phyloP scores from a whole-genome alignment of 768 basidiomycete species.

The Agaricus subrufescens region DNA sequence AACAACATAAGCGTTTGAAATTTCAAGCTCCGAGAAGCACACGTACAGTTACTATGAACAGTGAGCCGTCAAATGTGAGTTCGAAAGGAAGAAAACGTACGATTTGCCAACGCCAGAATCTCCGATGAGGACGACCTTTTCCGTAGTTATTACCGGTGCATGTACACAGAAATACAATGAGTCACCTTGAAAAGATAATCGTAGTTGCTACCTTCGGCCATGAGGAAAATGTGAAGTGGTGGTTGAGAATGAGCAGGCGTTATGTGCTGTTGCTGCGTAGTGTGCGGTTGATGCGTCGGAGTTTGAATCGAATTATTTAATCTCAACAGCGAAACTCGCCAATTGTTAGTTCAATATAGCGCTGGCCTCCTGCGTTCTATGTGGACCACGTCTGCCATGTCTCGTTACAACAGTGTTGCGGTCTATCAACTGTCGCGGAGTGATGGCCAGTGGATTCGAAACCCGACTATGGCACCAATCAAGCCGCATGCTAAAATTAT shows the following conservation, averaged over 20 bases:
- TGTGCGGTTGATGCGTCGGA: conserved; percentile 6
- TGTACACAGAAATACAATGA: conserved; percentile 6
- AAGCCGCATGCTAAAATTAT: too few relatives aligned
- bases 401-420: too few relatives aligned
- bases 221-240: conserved; percentile 24
- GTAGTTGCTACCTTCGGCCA: conserved; percentile 95
- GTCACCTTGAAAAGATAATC: conserved; percentile 98
- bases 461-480: too few relatives aligned
- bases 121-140: conserved; percentile 94
- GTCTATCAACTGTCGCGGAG: too few relatives aligned
- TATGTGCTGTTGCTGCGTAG: neutral
- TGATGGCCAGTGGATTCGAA: too few relatives aligned
- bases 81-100: conserved; percentile 50
- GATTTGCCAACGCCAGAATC: conserved; percentile 99
- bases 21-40: neutral
- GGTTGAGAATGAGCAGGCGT: neutral
- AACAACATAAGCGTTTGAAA: conserved; percentile 8
- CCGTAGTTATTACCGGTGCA: conserved; percentile 7
- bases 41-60: conserved; percentile 58
- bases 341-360: too few relatives aligned
- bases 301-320: neutral
- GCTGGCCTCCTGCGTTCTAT: too few relatives aligned
- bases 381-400: too few relatives aligned
- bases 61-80: conserved; percentile 8
- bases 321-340: too few relatives aligned